A percentile compares a stretch with the other conserved stretches of the same genome.
phyloP scores from a whole-genome alignment of 2,329 filamentous ascomycete species.

The Celoporthe dispersa region DNA sequence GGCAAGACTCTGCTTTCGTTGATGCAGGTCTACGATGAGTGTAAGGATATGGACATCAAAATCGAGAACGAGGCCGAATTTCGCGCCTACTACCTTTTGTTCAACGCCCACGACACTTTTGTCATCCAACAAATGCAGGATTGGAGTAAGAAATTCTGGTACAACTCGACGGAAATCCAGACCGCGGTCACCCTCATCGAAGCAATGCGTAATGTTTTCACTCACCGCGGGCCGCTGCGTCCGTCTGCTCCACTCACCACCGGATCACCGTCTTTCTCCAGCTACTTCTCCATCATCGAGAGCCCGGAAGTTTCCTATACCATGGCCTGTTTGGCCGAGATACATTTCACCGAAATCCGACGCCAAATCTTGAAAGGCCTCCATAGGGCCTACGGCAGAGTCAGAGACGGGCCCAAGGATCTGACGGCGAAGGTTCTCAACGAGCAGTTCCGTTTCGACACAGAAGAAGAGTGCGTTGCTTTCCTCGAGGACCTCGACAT shows the following conservation, averaged over 20 bases:
- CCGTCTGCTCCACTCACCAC: slow-evolving; percentile 53
- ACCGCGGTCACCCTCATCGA: slow-evolving; percentile 65
- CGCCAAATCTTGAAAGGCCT: slow-evolving; percentile 61
- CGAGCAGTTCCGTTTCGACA: slow-evolving; percentile 67
- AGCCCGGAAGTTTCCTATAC: slow-evolving; percentile 65
- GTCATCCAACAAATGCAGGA: slow-evolving; percentile 59
- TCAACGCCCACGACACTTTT: slow-evolving; percentile 63
- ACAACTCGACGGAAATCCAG: slow-evolving; percentile 60
- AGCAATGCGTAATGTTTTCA: slow-evolving; percentile 61
- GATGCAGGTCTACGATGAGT: slow-evolving; percentile 69
- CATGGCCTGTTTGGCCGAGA: slow-evolving; percentile 71
- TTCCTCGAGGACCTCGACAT: slow-evolving; percentile 66
- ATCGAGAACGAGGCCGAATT: slow-evolving; percentile 71
- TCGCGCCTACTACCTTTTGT: slow-evolving; percentile 66
- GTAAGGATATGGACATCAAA: slow-evolving; percentile 58
- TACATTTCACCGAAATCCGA: slow-evolving; percentile 66
- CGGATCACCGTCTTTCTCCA: slow-evolving; percentile 53
- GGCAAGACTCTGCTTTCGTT: slow-evolving; percentile 68
- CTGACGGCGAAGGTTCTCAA: slow-evolving; percentile 62
- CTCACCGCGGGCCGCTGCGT: slow-evolving; percentile 61
- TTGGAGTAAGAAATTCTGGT: slow-evolving; percentile 61
- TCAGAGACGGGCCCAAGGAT: slow-evolving; percentile 62
- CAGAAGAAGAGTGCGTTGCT: slow-evolving; percentile 65
- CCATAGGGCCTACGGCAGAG: slow-evolving; percentile 58
- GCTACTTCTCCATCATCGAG: slow-evolving; percentile 65